phyloP scores from a whole-genome alignment of 495 filamentous ascomycete species.

The Penicillium coprophilum region DNA sequence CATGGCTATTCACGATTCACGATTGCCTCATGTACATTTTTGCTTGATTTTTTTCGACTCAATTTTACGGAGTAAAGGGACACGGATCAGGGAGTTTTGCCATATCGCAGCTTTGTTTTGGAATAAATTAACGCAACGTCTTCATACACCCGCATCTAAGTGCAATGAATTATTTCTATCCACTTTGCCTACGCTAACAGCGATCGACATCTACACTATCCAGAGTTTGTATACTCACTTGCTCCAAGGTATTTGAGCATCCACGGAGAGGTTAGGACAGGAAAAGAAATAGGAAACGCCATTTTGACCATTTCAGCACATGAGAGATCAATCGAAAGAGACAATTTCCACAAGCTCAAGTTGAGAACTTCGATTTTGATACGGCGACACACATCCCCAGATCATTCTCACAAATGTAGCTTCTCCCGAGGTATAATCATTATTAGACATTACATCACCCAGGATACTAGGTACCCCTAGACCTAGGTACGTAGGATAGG shows the following conservation, averaged over 20 bases:
- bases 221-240: neutral
- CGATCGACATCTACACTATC: neutral
- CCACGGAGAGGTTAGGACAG: too few species aligned
- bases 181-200: neutral
- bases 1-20: slow-evolving; percentile 1
- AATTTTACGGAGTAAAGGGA: neutral
- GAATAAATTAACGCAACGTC: neutral
- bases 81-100: neutral
- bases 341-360: neutral
- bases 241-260: too few species aligned
- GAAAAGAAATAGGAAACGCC: too few species aligned
- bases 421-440: neutral
- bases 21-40: slow-evolving; percentile 6
- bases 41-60: neutral
- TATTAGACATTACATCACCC: too few species aligned
- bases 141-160: neutral
- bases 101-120: neutral
- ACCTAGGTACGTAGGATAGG: too few species aligned
- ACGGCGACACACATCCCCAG: neutral
- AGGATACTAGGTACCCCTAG: too few species aligned
- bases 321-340: neutral
- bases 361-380: neutral
- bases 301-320: too few species aligned
- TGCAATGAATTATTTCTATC: neutral
- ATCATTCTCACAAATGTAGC: neutral